phyloP scores from a whole-genome alignment of 805 yeast species.

The Saturnispora sanitii region DNA sequence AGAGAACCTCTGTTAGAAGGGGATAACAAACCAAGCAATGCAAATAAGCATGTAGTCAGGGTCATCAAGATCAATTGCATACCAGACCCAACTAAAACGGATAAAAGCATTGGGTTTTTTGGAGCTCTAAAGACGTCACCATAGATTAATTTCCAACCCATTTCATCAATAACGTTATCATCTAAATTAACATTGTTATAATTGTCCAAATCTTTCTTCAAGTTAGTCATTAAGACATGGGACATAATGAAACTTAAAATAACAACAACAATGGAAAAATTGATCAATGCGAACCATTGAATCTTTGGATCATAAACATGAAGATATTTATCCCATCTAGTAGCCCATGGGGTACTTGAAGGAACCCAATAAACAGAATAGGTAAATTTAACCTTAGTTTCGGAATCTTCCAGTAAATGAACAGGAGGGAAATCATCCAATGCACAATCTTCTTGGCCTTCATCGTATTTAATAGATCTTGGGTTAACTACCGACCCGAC shows the following conservation, averaged over 20 bases:
- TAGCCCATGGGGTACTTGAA: constrained; percentile 84
- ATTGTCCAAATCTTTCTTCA: constrained; percentile 75
- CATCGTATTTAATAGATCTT: constrained; percentile 33
- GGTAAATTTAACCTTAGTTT: constrained; percentile 61
- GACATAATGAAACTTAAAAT: constrained; percentile 69
- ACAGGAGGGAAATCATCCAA: constrained; percentile 31
- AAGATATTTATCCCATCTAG: constrained; percentile 96
- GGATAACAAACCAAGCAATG: constrained; percentile 79
- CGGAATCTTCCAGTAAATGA: constrained; percentile 37
- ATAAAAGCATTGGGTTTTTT: constrained; percentile 52
- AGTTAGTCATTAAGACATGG: constrained; percentile 67
- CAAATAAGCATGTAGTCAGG: constrained; percentile 63
- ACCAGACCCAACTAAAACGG: constrained; percentile 84
- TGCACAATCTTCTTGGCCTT: constrained; percentile 15
- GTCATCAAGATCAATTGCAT: constrained; percentile 73
- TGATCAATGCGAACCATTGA: constrained; percentile 90
- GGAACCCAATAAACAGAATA: constrained; percentile 69
- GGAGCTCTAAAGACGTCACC: constrained; percentile 95
- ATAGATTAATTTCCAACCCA: constrained; percentile 94
- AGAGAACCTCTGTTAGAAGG: constrained; percentile 94
- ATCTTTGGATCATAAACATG: constrained; percentile 87
- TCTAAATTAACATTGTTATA: constrained; percentile 86
- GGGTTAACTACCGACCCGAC: constrained; percentile 85
- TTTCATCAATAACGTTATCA: constrained; percentile 80
- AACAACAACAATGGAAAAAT: constrained; percentile 73